Percentiles rank a stretch among this genome's conserved stretches.
Conservation (phyloP, 2,329 filamentous ascomycete species). For the Penicillium concentricum region DNA sequence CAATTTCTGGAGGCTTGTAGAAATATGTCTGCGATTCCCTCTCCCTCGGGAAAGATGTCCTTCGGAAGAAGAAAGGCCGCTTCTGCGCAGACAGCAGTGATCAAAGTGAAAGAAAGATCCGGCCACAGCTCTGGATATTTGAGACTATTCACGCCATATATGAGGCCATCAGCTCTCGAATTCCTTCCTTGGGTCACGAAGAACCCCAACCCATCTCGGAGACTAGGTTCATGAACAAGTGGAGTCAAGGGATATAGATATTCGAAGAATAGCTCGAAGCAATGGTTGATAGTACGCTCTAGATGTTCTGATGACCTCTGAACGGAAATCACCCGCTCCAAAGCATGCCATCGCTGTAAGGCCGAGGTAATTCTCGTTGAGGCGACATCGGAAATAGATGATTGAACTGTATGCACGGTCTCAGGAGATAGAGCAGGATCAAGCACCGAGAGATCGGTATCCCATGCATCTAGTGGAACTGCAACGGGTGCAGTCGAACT, state of each 20-base stretch:
- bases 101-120: slow-evolving; percentile 43
- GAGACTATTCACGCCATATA: slow-evolving; percentile 8
- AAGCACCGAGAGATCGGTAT: neutral
- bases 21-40: slow-evolving; percentile 40
- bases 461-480: slow-evolving; percentile 8
- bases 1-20: slow-evolving; percentile 42
- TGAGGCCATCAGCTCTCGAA: neutral
- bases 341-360: slow-evolving; percentile 19
- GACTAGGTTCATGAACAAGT: slow-evolving; percentile 44
- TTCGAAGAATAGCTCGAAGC: slow-evolving; percentile 45
- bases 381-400: slow-evolving; percentile 13
- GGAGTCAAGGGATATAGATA: slow-evolving; percentile 47
- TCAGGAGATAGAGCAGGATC: slow-evolving; percentile 13
- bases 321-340: slow-evolving; percentile 8
- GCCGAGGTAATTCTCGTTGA: slow-evolving; percentile 8
- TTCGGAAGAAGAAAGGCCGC: slow-evolving; percentile 43
- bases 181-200: slow-evolving; percentile 23
- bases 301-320: slow-evolving; percentile 3
- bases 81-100: slow-evolving; percentile 48
- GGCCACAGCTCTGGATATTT: slow-evolving; percentile 32
- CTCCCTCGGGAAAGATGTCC: slow-evolving; percentile 43
- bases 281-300: slow-evolving; percentile 22
- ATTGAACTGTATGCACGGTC: slow-evolving; percentile 11
- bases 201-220: slow-evolving; percentile 38
- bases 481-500: neutral